Evolutionary conservation across 1,139 yeast species (phyloP).

Genomic region (Debaryomyces fabryi): DNA sequence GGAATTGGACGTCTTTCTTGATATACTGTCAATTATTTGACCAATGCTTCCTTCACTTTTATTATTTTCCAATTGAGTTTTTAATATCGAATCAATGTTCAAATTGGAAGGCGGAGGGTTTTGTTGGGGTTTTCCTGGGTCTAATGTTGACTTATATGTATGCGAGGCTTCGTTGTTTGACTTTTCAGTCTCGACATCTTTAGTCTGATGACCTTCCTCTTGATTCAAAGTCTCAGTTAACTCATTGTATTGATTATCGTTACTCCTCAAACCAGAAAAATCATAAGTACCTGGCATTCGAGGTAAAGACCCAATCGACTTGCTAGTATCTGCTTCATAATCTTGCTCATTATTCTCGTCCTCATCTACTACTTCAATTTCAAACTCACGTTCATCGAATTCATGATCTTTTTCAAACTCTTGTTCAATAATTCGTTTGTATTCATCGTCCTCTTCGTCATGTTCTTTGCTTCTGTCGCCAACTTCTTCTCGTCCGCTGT

Average conservation of each 20-base stretch:
- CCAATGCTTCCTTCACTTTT: slow-evolving; percentile 1
- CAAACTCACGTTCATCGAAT: background rate
- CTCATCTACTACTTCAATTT: background rate
- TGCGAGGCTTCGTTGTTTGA: slow-evolving; percentile 14
- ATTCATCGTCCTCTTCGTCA: slow-evolving; percentile 2
- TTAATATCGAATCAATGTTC: slow-evolving; percentile 13
- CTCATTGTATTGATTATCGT: slow-evolving; percentile 25
- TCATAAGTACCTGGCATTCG: slow-evolving; percentile 63
- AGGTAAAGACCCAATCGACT: slow-evolving; percentile 38
- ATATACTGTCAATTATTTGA: background rate
- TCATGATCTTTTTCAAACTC: background rate
- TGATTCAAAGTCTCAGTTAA: slow-evolving; percentile 22
- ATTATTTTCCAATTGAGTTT: background rate
- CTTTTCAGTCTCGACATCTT: background rate
- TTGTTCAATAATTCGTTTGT: background rate
- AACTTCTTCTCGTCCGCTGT: background rate
- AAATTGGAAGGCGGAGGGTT: slow-evolving; percentile 1
- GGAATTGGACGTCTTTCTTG: slow-evolving; percentile 9
- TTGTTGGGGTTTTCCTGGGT: slow-evolving; percentile 42
- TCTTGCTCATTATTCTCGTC: slow-evolving; percentile 4
- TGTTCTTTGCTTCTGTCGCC: slow-evolving; percentile 2
- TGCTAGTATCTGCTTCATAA: slow-evolving; percentile 7
- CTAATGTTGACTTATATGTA: slow-evolving; percentile 32
- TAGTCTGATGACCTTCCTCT: slow-evolving; percentile 9
- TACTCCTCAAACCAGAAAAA: slow-evolving; percentile 50